These are phyloP conservation scores for Penicillium hesseltinei DNA, from an alignment of 2,329 filamentous ascomycete genomes.

Conservation along the genomic window DNA sequence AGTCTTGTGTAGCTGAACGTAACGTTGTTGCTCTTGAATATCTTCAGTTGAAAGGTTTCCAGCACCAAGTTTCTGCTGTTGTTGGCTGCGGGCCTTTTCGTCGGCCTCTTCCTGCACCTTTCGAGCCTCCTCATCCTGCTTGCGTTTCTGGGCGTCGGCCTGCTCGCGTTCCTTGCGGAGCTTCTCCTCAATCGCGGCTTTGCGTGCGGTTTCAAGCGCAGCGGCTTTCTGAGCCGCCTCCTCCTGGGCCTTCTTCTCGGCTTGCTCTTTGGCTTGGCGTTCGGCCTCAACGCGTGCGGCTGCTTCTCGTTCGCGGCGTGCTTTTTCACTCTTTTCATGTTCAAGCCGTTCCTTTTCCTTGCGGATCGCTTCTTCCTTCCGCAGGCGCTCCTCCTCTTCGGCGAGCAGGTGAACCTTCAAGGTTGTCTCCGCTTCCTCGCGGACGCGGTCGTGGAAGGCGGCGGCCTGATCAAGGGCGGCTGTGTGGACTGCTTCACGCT, in stretches of 20 bases:
- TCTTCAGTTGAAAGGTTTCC: conserved; percentile 34
- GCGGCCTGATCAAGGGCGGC: conserved; percentile 66
- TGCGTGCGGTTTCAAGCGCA: conserved; percentile 39
- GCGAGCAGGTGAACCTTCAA: conserved; percentile 48
- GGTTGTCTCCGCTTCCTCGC: conserved; percentile 54
- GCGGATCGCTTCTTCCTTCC: conserved; percentile 38
- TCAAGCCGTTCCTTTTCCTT: conserved; percentile 36
- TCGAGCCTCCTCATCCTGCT: conserved; percentile 31
- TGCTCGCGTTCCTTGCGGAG: conserved; percentile 34
- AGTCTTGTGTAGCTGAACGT: conserved; percentile 61
- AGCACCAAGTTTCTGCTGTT: conserved; percentile 31
- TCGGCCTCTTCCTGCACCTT: conserved; percentile 33
- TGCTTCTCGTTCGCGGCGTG: conserved; percentile 36
- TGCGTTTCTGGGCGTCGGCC: conserved; percentile 33
- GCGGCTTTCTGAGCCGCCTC: conserved; percentile 34
- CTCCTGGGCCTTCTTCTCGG: conserved; percentile 32
- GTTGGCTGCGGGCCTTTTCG: conserved; percentile 29
- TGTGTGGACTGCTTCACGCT: conserved; percentile 62
- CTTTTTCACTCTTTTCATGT: conserved; percentile 33
- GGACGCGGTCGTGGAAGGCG: conserved; percentile 65
- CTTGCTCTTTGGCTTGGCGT: conserved; percentile 44
- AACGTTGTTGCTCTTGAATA: conserved; percentile 48
- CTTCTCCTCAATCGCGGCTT: conserved; percentile 35
- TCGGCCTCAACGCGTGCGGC: conserved; percentile 41
- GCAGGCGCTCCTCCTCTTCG: conserved; percentile 39